Evolutionary conservation across 164 flowering plant species (phyloP).

Genomic region (Umbilicus rupestris): DNA sequence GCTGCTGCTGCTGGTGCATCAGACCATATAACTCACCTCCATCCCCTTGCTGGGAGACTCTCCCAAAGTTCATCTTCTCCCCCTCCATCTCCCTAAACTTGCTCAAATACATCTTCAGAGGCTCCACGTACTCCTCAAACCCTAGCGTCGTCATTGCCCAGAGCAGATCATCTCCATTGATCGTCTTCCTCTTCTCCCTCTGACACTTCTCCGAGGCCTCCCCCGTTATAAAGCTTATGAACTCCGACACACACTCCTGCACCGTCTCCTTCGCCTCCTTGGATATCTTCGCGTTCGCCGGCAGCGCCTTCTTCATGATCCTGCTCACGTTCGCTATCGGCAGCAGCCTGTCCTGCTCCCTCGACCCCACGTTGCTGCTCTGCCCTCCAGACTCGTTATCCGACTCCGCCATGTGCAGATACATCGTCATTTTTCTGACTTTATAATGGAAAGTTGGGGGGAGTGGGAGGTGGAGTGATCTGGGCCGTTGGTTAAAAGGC

Average conservation of each 20-base stretch:
- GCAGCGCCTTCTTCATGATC: conserved; percentile 34
- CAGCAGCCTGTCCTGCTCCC: conserved; percentile 31
- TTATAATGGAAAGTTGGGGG: background rate
- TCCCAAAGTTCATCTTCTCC: conserved; percentile 17
- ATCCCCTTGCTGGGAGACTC: conserved; percentile 6
- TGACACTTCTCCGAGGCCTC: conserved; percentile 49
- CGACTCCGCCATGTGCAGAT: conserved; percentile 38
- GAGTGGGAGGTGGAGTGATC: background rate
- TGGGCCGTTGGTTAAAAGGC: background rate
- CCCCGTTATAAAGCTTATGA: conserved; percentile 44
- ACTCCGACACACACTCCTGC: conserved; percentile 47
- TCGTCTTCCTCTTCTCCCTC: conserved; percentile 41
- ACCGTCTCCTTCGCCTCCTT: conserved; percentile 44
- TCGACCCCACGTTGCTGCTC: conserved; percentile 10
- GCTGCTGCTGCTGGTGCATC: conserved; percentile 7
- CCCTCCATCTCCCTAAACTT: conserved; percentile 37
- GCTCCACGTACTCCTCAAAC: conserved; percentile 38
- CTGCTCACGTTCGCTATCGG: conserved; percentile 40
- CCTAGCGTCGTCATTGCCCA: conserved; percentile 46
- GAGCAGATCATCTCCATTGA: conserved; percentile 38
- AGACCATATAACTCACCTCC: background rate
- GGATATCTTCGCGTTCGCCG: conserved; percentile 42
- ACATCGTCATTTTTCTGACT: background rate
- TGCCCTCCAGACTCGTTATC: conserved; percentile 35
- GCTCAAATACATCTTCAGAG: conserved; percentile 32